A percentile compares a stretch with the other conserved stretches of the same genome.
Evolutionary conservation across 148 eudicot genomes (phyloP).

Genomic region (Simmondsia chinensis): DNA sequence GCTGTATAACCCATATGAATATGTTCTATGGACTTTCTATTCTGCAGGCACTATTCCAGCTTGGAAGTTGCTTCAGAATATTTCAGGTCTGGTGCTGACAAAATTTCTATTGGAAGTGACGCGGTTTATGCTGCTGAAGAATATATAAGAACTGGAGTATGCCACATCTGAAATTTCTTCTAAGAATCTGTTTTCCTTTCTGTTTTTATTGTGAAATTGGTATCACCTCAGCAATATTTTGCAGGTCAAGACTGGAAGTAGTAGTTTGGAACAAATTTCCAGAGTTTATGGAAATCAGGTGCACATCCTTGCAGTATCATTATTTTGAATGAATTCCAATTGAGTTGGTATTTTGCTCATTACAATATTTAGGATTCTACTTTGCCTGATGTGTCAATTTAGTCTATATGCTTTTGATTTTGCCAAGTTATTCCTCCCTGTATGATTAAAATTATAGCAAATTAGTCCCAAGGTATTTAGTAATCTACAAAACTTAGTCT

Average conservation of each 20-base stretch:
- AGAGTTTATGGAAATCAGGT: constrained; percentile 98
- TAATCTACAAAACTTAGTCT: neutral
- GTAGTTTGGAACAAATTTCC: constrained; percentile 88
- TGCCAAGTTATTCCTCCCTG: no score
- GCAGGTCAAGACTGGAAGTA: constrained; percentile 78
- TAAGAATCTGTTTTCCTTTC: neutral
- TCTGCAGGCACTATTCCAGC: constrained; percentile 75
- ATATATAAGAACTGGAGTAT: constrained; percentile 67
- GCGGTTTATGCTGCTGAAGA: constrained; percentile 99
- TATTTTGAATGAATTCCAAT: neutral
- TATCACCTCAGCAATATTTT: neutral
- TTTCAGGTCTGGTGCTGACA: constrained; percentile 97
- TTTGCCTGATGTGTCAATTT: no score
- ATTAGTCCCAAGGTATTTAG: no score
- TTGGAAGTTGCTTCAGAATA: constrained; percentile 99
- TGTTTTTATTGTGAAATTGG: neutral
- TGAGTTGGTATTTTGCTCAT: neutral
- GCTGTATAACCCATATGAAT: no score
- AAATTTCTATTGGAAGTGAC: constrained; percentile 93
- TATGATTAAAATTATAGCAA: no score
- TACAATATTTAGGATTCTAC: no score
- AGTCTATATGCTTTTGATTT: no score
- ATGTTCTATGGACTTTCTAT: neutral
- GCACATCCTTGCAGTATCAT: constrained; percentile 4
- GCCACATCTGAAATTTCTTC: constrained; percentile 10